These are phyloP conservation scores for Penicillium odoratum DNA, from an alignment of 495 filamentous ascomycete genomes.

Conservation along the genomic window DNA sequence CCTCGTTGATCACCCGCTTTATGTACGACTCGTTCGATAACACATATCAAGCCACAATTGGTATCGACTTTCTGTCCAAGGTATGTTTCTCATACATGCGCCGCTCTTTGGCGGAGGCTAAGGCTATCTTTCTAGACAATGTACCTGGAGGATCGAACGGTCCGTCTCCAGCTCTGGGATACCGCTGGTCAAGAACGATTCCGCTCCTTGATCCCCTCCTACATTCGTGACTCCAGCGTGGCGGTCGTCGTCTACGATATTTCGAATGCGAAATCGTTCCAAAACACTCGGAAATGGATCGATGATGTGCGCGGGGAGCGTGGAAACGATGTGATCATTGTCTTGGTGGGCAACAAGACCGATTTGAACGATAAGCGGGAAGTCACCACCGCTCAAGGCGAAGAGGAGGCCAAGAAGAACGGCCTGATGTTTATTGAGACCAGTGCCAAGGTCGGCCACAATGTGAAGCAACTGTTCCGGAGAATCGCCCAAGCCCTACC, in stretches of 20 bases:
- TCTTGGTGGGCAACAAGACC: constrained; percentile 98
- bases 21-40: constrained; percentile 99
- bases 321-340: constrained; percentile 97
- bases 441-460: constrained; percentile 95
- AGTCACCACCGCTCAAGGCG: constrained; percentile 90
- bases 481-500: constrained; percentile 96
- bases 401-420: constrained; percentile 97
- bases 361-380: constrained; percentile 97
- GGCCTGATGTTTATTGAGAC: constrained; percentile 98
- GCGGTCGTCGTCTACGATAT: constrained; percentile 99
- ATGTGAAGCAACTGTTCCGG: constrained; percentile 95
- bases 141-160: constrained; percentile 98
- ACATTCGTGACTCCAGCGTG: constrained; percentile 95
- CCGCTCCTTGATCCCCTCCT: constrained; percentile 92
- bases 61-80: constrained; percentile 99
- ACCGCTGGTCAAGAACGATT: constrained; percentile 97
- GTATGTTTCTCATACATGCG: constrained; percentile 39
- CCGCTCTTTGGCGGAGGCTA: background rate
- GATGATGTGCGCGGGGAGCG: constrained; percentile 96
- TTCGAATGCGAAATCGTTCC: constrained; percentile 93
- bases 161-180: constrained; percentile 97
- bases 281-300: constrained; percentile 98
- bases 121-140: constrained; percentile 66
- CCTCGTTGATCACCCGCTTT: constrained; percentile 96
- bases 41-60: constrained; percentile 99